Conservation (phyloP, 192 early-diverging fungal species). For the Gonapodya prolifera region DNA sequence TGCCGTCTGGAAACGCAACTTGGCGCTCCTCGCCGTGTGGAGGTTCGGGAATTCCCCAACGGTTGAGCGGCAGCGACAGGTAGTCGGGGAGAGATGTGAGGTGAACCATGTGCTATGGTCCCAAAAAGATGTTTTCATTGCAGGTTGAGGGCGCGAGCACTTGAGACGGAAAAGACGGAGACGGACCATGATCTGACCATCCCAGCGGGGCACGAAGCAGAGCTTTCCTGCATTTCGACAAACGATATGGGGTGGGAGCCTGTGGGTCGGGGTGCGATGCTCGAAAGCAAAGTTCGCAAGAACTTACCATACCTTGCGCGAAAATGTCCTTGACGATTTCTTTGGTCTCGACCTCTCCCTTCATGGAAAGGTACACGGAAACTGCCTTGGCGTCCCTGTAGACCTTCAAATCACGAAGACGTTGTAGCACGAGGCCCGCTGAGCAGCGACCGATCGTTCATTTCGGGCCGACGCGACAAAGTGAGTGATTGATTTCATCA, state of each 20-base stretch:
- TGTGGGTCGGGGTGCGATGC: conserved; percentile 9
- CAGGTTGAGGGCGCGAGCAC: background rate
- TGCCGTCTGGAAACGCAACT: conserved; percentile 23
- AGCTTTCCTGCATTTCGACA: background rate
- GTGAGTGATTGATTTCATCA: no score
- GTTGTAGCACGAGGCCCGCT: conserved; percentile 9
- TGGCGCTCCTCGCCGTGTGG: conserved; percentile 27
- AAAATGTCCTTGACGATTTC: conserved; percentile 16
- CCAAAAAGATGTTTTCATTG: background rate
- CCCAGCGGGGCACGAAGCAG: conserved; percentile 18
- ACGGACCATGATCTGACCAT: conserved; percentile 17
- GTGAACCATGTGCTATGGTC: conserved; percentile 54
- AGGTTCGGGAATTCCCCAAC: conserved; percentile 60
- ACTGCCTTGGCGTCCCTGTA: conserved; percentile 7
- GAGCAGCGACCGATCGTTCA: no score
- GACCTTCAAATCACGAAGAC: conserved; percentile 7
- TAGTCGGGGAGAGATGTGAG: conserved; percentile 45
- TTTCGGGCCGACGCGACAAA: no score
- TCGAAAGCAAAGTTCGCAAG: no score
- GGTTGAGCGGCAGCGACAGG: conserved; percentile 39
- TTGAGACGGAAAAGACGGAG: background rate
- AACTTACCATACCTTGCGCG: no score
- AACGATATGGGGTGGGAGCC: background rate
- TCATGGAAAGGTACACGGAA: conserved; percentile 16
- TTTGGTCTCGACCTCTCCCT: conserved; percentile 11